Evolutionary conservation across 495 filamentous ascomycete species (phyloP), one percentile per base, ranked within the genome.

Genomic region (Penicillium cinerascens): DNA sequence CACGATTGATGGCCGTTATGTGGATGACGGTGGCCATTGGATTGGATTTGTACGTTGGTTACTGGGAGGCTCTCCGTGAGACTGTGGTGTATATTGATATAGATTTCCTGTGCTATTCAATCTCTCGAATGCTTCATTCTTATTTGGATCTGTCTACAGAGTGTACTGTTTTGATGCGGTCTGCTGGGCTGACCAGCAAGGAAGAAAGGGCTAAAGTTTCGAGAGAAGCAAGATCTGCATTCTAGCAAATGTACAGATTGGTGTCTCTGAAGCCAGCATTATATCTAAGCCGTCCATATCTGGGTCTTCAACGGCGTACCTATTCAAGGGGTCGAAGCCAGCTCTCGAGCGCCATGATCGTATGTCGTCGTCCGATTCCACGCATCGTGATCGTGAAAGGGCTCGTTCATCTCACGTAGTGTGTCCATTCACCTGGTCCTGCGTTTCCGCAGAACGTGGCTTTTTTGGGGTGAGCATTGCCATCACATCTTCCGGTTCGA

Each of bases 391-490:
- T 56, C 44, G 38, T 48, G 43, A 51, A 22, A 37, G 29, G 4
- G 27, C 37, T 22, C 29, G 22, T 38, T 10, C 22, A 26, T 35
- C 40, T 58, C 55, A 58, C 8, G 44, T 58, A 21, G 49, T 35
- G 20, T 56, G 44, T 26, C 49, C 54, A 40, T 56, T 52, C 38
- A 56, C 16, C 15, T 39, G 44, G 3, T 56, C 43, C 37, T 38
- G 42, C 9, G 15, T 21, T 18, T 49, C 47, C 23, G 36, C 35
- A n/a, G 47, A 44, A 26, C 42, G 5, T 18, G 43, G 20, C 15
- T 21, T 25, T 17, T 26, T 18, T n/a, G 29, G 33, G 6, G 36
- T 38, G 1, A 42, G 8, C 15, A 27, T 33, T n/a, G 15, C 10
- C 33, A 41, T 17, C 18, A 17, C 26, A 26, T 23, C 23, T 15